These are phyloP conservation scores for Colletotrichum caudatum DNA, from an alignment of 2,329 filamentous ascomycete genomes.

Conservation along the genomic window DNA sequence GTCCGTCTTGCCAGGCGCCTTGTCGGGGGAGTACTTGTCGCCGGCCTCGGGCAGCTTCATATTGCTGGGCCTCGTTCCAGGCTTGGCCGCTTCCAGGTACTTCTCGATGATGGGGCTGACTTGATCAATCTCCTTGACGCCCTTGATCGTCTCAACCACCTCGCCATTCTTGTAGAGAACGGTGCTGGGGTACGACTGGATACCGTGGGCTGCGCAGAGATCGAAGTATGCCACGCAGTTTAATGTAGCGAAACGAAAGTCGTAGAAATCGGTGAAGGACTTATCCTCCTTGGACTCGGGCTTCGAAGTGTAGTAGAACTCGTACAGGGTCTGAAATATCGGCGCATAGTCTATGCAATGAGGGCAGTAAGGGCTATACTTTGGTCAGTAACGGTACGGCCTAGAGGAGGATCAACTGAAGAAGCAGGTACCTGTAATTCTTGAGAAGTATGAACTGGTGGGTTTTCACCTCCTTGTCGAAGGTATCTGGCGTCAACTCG, in stretches of 20 bases:
- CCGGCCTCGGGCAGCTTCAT: conserved; percentile 79
- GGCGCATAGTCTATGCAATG: conserved; percentile 87
- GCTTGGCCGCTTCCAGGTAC: conserved; percentile 80
- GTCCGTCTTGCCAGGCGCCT: conserved; percentile 48
- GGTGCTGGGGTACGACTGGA: conserved; percentile 81
- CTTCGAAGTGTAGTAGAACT: conserved; percentile 92
- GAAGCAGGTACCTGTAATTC: conserved; percentile 71
- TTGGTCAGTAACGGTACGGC: conserved; percentile 11
- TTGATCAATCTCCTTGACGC: conserved; percentile 73
- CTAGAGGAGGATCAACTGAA: conserved; percentile 20
- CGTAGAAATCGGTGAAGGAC: conserved; percentile 83
- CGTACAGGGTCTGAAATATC: conserved; percentile 90
- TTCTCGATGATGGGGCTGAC: conserved; percentile 81
- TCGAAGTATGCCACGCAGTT: conserved; percentile 89
- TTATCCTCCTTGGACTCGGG: conserved; percentile 68
- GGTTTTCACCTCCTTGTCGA: conserved; percentile 67
- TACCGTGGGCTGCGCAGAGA: conserved; percentile 75
- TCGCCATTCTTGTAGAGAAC: conserved; percentile 84
- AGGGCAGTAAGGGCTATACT: conserved; percentile 67
- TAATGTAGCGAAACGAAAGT: conserved; percentile 87
- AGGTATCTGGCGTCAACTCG: conserved; percentile 69
- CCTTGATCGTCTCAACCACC: conserved; percentile 71
- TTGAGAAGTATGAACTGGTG: conserved; percentile 69
- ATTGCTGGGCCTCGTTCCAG: conserved; percentile 79
- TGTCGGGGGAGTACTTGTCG: conserved; percentile 61